phyloP scores from a whole-genome alignment of 2,329 filamentous ascomycete genomes.

The Neopestalotiopsis sp. region DNA sequence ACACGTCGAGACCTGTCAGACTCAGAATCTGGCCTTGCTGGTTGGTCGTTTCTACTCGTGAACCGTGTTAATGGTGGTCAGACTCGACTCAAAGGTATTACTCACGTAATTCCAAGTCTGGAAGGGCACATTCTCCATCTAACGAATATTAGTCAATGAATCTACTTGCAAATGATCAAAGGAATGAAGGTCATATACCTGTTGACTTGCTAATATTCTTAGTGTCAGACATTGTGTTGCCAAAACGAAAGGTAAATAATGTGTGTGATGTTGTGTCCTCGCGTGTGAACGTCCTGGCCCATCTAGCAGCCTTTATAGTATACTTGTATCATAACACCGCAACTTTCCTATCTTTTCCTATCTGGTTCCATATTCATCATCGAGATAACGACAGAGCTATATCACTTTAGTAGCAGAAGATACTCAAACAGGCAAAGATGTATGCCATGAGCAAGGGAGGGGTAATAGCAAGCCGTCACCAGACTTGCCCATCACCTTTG shows the following conservation, averaged over 20 bases:
- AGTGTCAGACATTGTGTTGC: background rate
- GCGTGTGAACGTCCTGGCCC: no score
- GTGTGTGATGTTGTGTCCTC: no score
- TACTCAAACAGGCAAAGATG: background rate
- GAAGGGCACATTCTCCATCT: background rate
- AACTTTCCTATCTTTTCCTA: background rate
- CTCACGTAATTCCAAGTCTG: constrained; percentile 4
- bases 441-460: background rate
- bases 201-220: background rate
- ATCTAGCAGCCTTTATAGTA: background rate
- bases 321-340: background rate
- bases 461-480: background rate
- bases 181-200: background rate
- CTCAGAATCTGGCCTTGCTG: background rate
- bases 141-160: background rate
- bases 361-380: background rate
- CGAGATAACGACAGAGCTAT: background rate
- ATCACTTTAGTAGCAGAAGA: background rate
- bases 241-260: background rate
- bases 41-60: background rate
- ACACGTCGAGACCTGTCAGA: constrained; percentile 10
- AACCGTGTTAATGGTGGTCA: background rate
- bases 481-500: background rate
- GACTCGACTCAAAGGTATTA: background rate
- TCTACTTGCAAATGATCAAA: background rate